Conservation (phyloP, 2,329 filamentous ascomycete species). For the Truncatella angustata region DNA sequence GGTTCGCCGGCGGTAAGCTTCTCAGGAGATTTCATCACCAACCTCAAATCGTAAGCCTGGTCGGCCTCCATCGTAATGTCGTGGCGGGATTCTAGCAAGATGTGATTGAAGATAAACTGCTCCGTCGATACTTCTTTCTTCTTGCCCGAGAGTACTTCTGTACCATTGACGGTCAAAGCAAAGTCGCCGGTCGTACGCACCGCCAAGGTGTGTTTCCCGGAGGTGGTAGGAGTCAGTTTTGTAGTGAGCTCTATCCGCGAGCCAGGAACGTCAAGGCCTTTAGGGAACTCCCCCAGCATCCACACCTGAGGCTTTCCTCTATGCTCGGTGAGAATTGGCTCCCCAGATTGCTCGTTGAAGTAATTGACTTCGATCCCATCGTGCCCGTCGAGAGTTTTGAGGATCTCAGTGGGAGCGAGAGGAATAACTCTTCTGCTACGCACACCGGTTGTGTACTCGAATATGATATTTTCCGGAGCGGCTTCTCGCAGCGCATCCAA, state of each 20-base stretch:
- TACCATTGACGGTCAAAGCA: slow-evolving; percentile 13
- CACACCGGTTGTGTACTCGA: not conserved
- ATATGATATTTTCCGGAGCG: not conserved
- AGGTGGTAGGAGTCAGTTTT: slow-evolving; percentile 11
- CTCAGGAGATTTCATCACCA: slow-evolving; percentile 12
- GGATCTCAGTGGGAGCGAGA: slow-evolving; percentile 6
- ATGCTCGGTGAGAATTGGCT: slow-evolving; percentile 13
- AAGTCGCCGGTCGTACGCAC: slow-evolving; percentile 14
- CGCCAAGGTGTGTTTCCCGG: slow-evolving; percentile 15
- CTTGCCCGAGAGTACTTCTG: slow-evolving; percentile 12
- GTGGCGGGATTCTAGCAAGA: slow-evolving; percentile 14
- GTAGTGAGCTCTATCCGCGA: slow-evolving; percentile 15
- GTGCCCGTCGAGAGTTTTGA: slow-evolving; percentile 11
- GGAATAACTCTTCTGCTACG: slow-evolving; percentile 12
- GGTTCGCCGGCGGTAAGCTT: slow-evolving; percentile 4
- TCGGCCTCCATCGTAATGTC: slow-evolving; percentile 12
- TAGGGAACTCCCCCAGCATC: slow-evolving; percentile 19
- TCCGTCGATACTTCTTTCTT: slow-evolving; percentile 14
- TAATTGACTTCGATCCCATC: slow-evolving; percentile 14
- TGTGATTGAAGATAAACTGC: slow-evolving; percentile 20
- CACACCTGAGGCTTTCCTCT: slow-evolving; percentile 16
- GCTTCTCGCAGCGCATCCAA: not conserved
- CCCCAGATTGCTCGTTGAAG: slow-evolving; percentile 13
- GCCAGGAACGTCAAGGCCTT: slow-evolving; percentile 13
- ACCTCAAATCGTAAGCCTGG: slow-evolving; percentile 11